These are phyloP conservation scores for Coprinopsis sp. DNA, from an alignment of 768 basidiomycete species.

Conservation along the genomic window DNA sequence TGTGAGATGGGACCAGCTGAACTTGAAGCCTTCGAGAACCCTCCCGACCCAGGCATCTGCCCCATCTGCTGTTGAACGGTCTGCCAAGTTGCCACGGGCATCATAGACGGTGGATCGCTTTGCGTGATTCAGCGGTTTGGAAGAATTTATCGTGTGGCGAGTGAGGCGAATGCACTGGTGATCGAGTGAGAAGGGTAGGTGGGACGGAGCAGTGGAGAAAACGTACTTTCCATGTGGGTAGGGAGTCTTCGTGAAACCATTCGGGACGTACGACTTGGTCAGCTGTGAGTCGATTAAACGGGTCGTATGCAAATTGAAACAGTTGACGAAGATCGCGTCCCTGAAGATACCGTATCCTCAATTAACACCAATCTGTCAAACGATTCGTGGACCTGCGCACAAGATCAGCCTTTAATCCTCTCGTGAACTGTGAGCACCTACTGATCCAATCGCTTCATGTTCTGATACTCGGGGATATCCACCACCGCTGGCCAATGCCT, in stretches of 20 bases:
- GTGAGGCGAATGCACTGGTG: slow-evolving; percentile 67
- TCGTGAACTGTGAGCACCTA: slow-evolving; percentile 29
- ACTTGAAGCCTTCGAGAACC: slow-evolving; percentile 57
- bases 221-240: slow-evolving; percentile 80
- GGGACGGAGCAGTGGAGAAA: slow-evolving; percentile 1
- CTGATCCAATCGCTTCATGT: slow-evolving; percentile 75
- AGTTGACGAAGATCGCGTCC: slow-evolving; percentile 82
- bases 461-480: slow-evolving; percentile 85
- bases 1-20: slow-evolving; percentile 41
- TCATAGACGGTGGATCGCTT: slow-evolving; percentile 88
- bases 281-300: slow-evolving; percentile 80
- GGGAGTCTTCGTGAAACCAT: slow-evolving; percentile 92
- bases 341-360: slow-evolving; percentile 51
- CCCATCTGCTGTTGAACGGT: slow-evolving; percentile 37
- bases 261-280: slow-evolving; percentile 75
- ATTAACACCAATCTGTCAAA: slow-evolving; percentile 71
- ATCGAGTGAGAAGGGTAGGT: neutral
- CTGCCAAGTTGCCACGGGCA: slow-evolving; percentile 55
- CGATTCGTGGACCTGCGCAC: slow-evolving; percentile 43
- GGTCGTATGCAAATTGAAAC: slow-evolving; percentile 91
- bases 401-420: neutral
- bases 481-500: slow-evolving; percentile 82
- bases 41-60: slow-evolving; percentile 39
- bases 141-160: slow-evolving; percentile 63
- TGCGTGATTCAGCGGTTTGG: slow-evolving; percentile 87